These are phyloP conservation scores for Cladosporium sp. DNA, from an alignment of 2,329 filamentous ascomycete species.

Conservation along the genomic window DNA sequence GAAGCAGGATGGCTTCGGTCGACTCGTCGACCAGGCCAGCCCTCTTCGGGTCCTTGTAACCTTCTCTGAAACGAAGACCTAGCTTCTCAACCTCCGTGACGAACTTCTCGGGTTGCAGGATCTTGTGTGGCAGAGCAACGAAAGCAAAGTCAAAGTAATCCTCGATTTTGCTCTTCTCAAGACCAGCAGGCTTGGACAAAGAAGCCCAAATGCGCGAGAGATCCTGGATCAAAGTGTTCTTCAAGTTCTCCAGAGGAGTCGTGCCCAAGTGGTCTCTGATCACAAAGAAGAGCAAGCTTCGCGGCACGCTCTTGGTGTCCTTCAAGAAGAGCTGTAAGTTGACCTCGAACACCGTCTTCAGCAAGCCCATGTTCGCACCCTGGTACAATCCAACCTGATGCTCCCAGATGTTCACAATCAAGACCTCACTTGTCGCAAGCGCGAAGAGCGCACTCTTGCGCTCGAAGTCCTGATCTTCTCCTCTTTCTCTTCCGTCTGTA, in stretches of 20 bases:
- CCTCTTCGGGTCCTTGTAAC: slow-evolving; percentile 68
- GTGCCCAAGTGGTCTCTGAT: slow-evolving; percentile 95
- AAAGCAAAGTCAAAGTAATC: slow-evolving; percentile 99
- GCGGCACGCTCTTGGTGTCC: slow-evolving; percentile 85
- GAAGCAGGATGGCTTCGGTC: slow-evolving; percentile 77
- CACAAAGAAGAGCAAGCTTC: slow-evolving; percentile 95
- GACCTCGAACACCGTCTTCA: slow-evolving; percentile 99
- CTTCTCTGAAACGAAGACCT: slow-evolving; percentile 77
- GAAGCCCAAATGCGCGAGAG: slow-evolving; percentile 88
- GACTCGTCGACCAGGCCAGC: slow-evolving; percentile 67
- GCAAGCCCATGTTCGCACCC: slow-evolving; percentile 95
- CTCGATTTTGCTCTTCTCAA: slow-evolving; percentile 86
- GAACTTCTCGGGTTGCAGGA: slow-evolving; percentile 91
- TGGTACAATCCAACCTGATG: slow-evolving; percentile 98
- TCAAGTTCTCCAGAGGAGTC: slow-evolving; percentile 85
- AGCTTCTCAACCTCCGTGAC: slow-evolving; percentile 75
- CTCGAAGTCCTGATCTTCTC: slow-evolving; percentile 98
- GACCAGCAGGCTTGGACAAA: slow-evolving; percentile 83
- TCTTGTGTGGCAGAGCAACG: slow-evolving; percentile 92
- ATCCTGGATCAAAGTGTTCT: slow-evolving; percentile 87
- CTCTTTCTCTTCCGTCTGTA: slow-evolving; percentile 91
- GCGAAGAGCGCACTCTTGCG: slow-evolving; percentile 97
- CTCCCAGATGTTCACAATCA: slow-evolving; percentile 99
- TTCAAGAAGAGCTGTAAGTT: slow-evolving; percentile 96
- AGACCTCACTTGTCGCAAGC: slow-evolving; percentile 92